These are phyloP conservation scores for Acmispon strigosus DNA, from an alignment of 306 rosid species.

Conservation along the genomic window DNA sequence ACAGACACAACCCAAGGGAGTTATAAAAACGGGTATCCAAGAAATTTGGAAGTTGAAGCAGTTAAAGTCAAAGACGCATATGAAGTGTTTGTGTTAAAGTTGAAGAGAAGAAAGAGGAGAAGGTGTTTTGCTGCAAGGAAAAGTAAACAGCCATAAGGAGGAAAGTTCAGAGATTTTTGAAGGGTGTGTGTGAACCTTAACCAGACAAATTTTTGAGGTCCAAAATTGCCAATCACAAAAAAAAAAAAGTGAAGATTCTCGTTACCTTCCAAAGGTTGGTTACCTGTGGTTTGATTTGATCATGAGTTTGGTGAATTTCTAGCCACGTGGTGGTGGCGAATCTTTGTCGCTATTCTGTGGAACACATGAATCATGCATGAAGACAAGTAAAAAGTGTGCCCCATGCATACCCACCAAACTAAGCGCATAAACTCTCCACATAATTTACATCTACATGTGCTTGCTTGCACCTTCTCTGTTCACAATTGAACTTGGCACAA, in stretches of 20 bases:
- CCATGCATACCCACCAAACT: background rate
- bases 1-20: slow-evolving; percentile 7
- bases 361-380: slow-evolving; percentile 2
- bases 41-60: slow-evolving; percentile 23
- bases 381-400: background rate
- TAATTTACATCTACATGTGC: background rate
- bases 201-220: slow-evolving; percentile 60
- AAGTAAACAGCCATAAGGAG: slow-evolving; percentile 14
- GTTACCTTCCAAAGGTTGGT: background rate
- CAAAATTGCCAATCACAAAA: slow-evolving; percentile 33
- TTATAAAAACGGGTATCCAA: slow-evolving; percentile 24
- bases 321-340: slow-evolving; percentile 37
- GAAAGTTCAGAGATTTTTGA: slow-evolving; percentile 29
- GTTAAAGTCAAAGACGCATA: slow-evolving; percentile 41
- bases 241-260: slow-evolving; percentile 10
- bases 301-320: slow-evolving; percentile 5
- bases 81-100: slow-evolving; percentile 15
- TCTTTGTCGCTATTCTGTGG: background rate
- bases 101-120: slow-evolving; percentile 19
- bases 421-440: background rate
- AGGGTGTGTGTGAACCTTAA: slow-evolving; percentile 43
- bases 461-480: background rate
- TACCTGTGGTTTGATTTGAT: background rate
- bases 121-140: slow-evolving; percentile 30
- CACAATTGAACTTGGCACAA: background rate